Evolutionary conservation across 768 basidiomycete species (phyloP).

Genomic region (Dioszegia hungarica): DNA sequence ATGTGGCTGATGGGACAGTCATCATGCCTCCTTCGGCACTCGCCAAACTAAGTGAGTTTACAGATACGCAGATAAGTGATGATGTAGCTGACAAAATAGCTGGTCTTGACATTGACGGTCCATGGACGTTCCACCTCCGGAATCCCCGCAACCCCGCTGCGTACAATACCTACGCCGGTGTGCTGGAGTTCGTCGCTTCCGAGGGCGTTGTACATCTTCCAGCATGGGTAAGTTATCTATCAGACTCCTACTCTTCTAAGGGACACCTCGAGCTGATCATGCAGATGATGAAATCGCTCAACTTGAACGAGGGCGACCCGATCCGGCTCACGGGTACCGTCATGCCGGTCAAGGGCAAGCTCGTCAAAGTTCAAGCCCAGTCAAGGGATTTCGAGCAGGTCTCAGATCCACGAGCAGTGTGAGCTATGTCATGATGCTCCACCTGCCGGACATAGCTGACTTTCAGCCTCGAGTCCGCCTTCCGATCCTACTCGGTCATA

Average conservation of each 20-base stretch:
- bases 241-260: background rate
- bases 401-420: constrained; percentile 97
- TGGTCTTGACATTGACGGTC: constrained; percentile 76
- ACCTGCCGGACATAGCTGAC: background rate
- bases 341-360: constrained; percentile 78
- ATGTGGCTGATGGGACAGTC: constrained; percentile 55
- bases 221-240: constrained; percentile 61
- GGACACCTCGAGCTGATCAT: constrained; percentile 15
- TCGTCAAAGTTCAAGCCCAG: constrained; percentile 96
- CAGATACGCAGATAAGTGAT: background rate
- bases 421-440: constrained; percentile 49
- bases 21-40: constrained; percentile 96
- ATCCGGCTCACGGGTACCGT: constrained; percentile 85
- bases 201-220: constrained; percentile 94
- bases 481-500: constrained; percentile 85
- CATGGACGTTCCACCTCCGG: constrained; percentile 94
- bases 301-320: constrained; percentile 88
- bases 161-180: constrained; percentile 86
- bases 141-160: constrained; percentile 77
- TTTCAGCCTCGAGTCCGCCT: constrained; percentile 80
- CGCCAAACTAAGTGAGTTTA: constrained; percentile 64
- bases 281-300: constrained; percentile 92
- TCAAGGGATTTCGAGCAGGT: constrained; percentile 92
- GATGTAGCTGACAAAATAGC: constrained; percentile 48
- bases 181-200: constrained; percentile 96